phyloP scores from a whole-genome alignment of 768 basidiomycete species.

The Lactarius psammicola region DNA sequence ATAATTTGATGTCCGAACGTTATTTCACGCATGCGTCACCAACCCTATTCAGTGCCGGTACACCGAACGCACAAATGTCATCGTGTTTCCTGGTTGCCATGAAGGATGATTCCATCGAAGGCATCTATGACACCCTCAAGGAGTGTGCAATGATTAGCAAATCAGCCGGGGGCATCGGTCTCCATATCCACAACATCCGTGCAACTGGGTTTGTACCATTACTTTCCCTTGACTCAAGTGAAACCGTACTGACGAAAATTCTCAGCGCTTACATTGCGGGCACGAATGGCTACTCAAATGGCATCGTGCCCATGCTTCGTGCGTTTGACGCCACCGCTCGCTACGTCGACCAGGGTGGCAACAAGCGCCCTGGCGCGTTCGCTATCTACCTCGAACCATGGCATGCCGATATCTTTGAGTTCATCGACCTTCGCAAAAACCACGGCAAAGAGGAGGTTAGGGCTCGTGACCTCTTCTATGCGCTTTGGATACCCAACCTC shows the following conservation, averaged over 20 bases:
- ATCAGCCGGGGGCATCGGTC: conserved; percentile 96
- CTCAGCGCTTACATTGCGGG: conserved; percentile 94
- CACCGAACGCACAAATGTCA: conserved; percentile 90
- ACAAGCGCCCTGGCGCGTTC: conserved; percentile 98
- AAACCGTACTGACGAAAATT: conserved; percentile 13
- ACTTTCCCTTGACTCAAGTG: neutral
- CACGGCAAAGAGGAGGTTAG: conserved; percentile 98
- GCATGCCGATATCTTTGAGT: conserved; percentile 97
- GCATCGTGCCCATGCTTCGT: conserved; percentile 98
- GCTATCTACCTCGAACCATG: conserved; percentile 99
- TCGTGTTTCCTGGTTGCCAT: conserved; percentile 98
- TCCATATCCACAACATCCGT: conserved; percentile 94
- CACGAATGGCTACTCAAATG: conserved; percentile 98
- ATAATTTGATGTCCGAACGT: conserved; percentile 95
- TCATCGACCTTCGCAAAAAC: conserved; percentile 97
- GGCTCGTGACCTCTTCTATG: conserved; percentile 96
- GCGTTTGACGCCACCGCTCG: conserved; percentile 97
- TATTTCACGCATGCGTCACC: conserved; percentile 99
- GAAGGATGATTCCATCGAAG: conserved; percentile 99
- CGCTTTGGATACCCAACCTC: conserved; percentile 95
- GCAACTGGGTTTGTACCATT: conserved; percentile 72
- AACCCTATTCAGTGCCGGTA: conserved; percentile 97
- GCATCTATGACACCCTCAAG: conserved; percentile 98
- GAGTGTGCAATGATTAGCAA: conserved; percentile 99
- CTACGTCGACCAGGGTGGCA: conserved; percentile 98